Conservation (phyloP, 2,329 filamentous ascomycete genomes). For the Monilinia laxa region DNA sequence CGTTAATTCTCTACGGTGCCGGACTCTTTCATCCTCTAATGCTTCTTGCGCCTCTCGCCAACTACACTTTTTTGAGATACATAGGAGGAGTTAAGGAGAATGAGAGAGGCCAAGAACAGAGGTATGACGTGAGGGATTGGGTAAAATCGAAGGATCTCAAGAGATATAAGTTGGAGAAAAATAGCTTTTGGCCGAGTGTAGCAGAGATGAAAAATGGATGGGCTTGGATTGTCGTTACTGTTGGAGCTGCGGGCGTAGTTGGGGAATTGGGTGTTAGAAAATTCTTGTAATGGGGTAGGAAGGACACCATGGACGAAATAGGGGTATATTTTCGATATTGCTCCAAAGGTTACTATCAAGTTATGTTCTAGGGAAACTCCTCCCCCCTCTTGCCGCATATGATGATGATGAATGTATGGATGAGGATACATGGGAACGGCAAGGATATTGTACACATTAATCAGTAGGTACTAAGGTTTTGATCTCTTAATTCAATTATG, state of each 20-base stretch:
- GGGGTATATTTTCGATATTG: too few species aligned
- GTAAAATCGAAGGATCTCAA: conserved; percentile 19
- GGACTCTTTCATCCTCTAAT: conserved; percentile 26
- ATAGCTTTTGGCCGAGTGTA: conserved; percentile 25
- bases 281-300: neutral
- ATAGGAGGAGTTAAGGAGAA: conserved; percentile 24
- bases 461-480: neutral
- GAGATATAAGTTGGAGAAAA: conserved; percentile 24
- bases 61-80: conserved; percentile 25
- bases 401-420: neutral
- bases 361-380: too few species aligned
- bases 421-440: neutral
- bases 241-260: conserved; percentile 15
- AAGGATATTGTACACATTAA: neutral
- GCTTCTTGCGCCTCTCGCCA: conserved; percentile 23
- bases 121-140: conserved; percentile 18
- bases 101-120: conserved; percentile 23
- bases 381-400: too few species aligned
- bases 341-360: too few species aligned
- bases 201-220: conserved; percentile 23
- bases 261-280: conserved; percentile 13
- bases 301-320: neutral
- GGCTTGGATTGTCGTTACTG: conserved; percentile 21
- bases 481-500: neutral
- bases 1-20: conserved; percentile 24